Conservation (phyloP, 352 stramenopile species). For the Pythium rishiriense region DNA sequence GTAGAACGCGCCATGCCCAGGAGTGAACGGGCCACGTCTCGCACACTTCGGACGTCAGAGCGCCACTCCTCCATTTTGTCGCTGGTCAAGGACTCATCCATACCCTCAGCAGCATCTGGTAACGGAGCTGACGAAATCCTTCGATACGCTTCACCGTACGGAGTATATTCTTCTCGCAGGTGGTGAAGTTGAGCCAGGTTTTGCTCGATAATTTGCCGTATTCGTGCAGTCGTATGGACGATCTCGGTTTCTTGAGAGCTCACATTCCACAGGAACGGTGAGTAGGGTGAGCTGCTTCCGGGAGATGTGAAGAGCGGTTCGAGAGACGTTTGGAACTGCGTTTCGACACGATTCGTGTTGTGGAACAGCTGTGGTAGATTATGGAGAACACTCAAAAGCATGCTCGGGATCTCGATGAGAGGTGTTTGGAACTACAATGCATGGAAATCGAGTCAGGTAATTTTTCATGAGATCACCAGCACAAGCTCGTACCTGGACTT, state of each 20-base stretch:
- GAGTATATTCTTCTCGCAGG: conserved; percentile 45
- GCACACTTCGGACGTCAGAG: conserved; percentile 32
- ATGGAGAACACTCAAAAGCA: conserved; percentile 64
- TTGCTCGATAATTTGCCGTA: conserved; percentile 63
- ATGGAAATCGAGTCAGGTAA: neutral
- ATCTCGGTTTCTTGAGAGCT: conserved; percentile 64
- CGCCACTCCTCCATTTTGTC: conserved; percentile 33
- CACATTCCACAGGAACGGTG: conserved; percentile 72
- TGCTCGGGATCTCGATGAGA: conserved; percentile 55
- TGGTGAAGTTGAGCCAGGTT: conserved; percentile 44
- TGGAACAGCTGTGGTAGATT: conserved; percentile 68
- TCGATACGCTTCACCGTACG: conserved; percentile 35
- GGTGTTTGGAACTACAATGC: conserved; percentile 42
- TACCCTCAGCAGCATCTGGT: neutral
- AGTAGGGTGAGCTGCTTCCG: conserved; percentile 17
- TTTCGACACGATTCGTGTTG: conserved; percentile 66
- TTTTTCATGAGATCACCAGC: neutral
- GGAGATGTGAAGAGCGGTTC: conserved; percentile 1
- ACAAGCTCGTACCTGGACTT: conserved; percentile 23
- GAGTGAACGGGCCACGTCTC: conserved; percentile 28
- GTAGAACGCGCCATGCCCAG: conserved; percentile 25
- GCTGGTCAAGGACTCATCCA: conserved; percentile 14
- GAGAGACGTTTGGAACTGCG: conserved; percentile 49
- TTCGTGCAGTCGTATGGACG: conserved; percentile 49
- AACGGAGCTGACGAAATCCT: conserved; percentile 26